phyloP scores from a whole-genome alignment of 768 basidiomycete species.

The Kwoniella heveanensis region DNA sequence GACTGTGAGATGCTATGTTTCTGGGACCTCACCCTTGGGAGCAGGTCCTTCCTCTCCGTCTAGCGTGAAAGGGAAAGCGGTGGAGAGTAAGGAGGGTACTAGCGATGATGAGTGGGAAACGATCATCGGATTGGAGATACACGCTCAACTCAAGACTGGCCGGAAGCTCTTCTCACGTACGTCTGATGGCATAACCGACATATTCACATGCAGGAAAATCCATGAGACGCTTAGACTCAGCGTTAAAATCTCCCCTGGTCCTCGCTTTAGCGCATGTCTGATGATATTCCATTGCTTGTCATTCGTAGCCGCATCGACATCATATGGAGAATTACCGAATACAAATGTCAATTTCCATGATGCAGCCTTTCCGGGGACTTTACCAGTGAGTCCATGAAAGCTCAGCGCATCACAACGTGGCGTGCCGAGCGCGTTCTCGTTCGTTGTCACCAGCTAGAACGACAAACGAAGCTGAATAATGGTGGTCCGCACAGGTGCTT shows the following conservation, averaged over 20 bases:
- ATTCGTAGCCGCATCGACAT: conserved; percentile 23
- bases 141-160: conserved; percentile 86
- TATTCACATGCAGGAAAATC: too few species aligned
- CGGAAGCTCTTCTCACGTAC: conserved; percentile 82
- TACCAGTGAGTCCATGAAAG: conserved; percentile 67
- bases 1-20: not conserved
- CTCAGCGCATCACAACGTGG: conserved; percentile 17
- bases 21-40: not conserved
- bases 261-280: too few species aligned
- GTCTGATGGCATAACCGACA: too few species aligned
- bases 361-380: conserved; percentile 87
- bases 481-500: conserved; percentile 63
- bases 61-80: not conserved
- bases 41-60: not conserved
- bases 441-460: too few species aligned
- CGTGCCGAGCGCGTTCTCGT: too few species aligned
- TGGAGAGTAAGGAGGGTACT: not conserved
- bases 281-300: not conserved
- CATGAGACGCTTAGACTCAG: too few species aligned
- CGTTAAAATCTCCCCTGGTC: too few species aligned
- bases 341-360: conserved; percentile 75
- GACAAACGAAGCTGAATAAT: too few species aligned
- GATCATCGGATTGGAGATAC: conserved; percentile 90
- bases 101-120: conserved; percentile 71
- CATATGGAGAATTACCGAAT: conserved; percentile 66